Evolutionary conservation across 306 rosid genomes (phyloP), one percentile per base, ranked within the genome.

Genomic region (Rubus parviflorus): DNA sequence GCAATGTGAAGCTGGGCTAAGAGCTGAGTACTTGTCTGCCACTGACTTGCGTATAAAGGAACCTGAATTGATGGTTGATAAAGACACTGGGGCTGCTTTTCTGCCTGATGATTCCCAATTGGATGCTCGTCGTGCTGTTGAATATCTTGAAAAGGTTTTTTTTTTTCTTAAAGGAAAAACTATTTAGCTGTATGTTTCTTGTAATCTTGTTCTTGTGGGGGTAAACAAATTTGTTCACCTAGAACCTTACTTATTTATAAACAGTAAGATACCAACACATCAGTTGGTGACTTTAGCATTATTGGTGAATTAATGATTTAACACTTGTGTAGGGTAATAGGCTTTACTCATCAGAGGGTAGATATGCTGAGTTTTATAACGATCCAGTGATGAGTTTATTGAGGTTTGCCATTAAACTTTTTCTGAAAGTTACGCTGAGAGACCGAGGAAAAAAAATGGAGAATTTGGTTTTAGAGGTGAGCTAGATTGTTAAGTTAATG

Each of bases 101-200:
- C 82, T 89, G 72, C 94, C 98, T 17, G 92, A 83, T 81, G 98
- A 94, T 70, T 85, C 84, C 79, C 97, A 94, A 86, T 76, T 94
- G 83, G 97, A 94, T 90, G 98, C 98, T 81, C 86, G 76, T 65
- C 81, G 80, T 38, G 56, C 91, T 3, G 89, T 88, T 77, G 89
- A 83, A 20, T 81, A 78, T 80, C 83, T 94, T 77, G 90, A 86
- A 83, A 83, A 86, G 97, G 98, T 90, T 73, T 20, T 76, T 16
- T 20, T 38, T 42, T n/a, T 61, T 25, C n/a, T n/a, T n/a, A n/a
- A n/a, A 6, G 3, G 6, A 3, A 1, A 9, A 42, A 17, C 0
- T 8, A 9, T 8, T n/a, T 66, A 66, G 49, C 49, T 66, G 6
- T 3, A 41, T 41, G 14, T 66, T 9, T 66, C 6, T 42, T 22